Conservation (phyloP, 2,329 filamentous ascomycete genomes). For the Talaromyces sp. region DNA sequence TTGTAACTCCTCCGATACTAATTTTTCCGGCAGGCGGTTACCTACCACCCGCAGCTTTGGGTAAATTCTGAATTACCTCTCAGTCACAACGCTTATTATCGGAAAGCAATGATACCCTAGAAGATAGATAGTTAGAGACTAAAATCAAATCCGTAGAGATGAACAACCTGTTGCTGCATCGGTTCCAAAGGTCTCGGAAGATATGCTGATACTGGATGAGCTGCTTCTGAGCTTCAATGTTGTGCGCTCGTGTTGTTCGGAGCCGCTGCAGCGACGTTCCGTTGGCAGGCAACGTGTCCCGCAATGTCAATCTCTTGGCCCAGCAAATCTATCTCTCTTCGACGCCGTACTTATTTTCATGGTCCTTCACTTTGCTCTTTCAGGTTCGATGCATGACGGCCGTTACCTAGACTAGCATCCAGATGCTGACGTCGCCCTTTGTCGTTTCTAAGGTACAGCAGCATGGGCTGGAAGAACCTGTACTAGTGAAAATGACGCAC, state of each 20-base stretch:
- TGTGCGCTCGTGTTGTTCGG: background rate
- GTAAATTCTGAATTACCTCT: background rate
- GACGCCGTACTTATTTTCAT: background rate
- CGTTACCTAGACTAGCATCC: background rate
- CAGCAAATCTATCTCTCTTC: background rate
- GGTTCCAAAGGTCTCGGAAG: background rate
- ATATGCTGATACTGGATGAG: background rate
- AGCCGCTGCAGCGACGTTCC: slow-evolving; percentile 6
- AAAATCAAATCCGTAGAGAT: background rate
- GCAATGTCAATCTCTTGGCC: slow-evolving; percentile 7
- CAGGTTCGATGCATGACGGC: background rate
- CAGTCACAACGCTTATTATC: slow-evolving; percentile 4
- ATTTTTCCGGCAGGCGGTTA: slow-evolving; percentile 3
- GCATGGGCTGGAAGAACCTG: background rate
- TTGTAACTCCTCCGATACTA: slow-evolving; percentile 8
- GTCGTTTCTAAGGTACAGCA: background rate
- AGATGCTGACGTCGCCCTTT: background rate
- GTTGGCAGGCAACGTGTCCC: slow-evolving; percentile 1
- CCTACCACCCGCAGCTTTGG: background rate
- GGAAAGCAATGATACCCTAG: background rate
- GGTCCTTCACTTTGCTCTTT: background rate
- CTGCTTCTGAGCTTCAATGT: background rate
- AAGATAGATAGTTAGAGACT: background rate
- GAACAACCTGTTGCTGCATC: background rate
- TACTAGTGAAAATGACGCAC: slow-evolving; percentile 9